phyloP scores from a whole-genome alignment of 257 asterid species.

The Penstemon barbatus region DNA sequence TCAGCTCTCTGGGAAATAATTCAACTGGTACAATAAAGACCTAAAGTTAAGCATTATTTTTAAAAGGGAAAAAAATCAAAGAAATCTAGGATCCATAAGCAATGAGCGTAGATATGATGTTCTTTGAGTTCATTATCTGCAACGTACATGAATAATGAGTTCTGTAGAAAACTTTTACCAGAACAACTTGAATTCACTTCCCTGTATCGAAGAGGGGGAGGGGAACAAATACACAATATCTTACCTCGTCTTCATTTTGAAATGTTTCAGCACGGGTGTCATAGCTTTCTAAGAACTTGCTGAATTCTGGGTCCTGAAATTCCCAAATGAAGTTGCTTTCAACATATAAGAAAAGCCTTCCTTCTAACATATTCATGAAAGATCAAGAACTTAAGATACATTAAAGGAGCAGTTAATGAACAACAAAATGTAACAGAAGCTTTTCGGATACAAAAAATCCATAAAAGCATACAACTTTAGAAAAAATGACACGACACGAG shows the following conservation, averaged over 20 bases:
- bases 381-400: slow-evolving; percentile 8
- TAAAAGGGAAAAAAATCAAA: not conserved
- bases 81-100: not conserved
- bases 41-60: slow-evolving; percentile 5
- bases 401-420: not conserved
- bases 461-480: not conserved
- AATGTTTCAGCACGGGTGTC: slow-evolving; percentile 34
- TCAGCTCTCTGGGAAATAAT: slow-evolving; percentile 7
- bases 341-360: not conserved
- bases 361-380: not conserved
- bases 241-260: slow-evolving; percentile 61
- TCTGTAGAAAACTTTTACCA: not conserved
- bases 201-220: not conserved
- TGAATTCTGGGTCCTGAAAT: slow-evolving; percentile 83
- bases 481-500: slow-evolving; percentile 2
- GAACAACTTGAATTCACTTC: not conserved
- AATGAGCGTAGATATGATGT: not conserved
- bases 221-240: slow-evolving; percentile 24
- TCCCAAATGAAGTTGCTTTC: slow-evolving; percentile 28
- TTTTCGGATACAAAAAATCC: not conserved
- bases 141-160: not conserved
- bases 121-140: not conserved
- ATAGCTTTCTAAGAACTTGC: slow-evolving; percentile 63
- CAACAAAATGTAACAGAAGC: slow-evolving; percentile 2
- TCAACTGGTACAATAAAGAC: slow-evolving; percentile 5